These are phyloP conservation scores for Brassica juncea DNA, from an alignment of 345 rosid genomes.

Conservation along the genomic window DNA sequence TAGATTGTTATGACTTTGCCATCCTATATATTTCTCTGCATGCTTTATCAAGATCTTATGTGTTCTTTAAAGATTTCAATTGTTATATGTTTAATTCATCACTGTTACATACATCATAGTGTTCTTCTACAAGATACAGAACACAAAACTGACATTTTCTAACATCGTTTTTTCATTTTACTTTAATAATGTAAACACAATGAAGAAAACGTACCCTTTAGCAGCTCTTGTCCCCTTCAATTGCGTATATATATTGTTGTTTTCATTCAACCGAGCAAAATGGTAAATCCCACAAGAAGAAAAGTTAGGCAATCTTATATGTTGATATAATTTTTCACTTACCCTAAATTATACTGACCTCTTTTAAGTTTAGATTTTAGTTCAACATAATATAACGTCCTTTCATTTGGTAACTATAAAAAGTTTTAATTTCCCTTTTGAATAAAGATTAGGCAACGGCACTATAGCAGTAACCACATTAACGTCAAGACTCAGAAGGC, in stretches of 20 bases:
- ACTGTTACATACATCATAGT: too few relatives aligned
- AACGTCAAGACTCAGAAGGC: not conserved
- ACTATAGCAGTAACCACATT: not conserved
- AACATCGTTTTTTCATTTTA: not conserved
- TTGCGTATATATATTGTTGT: not conserved
- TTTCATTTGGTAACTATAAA: not conserved
- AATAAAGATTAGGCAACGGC: not conserved
- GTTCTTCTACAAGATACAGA: too few relatives aligned
- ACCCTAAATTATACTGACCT: not conserved
- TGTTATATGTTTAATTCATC: too few relatives aligned
- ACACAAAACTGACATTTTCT: too few relatives aligned
- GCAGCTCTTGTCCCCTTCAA: slow-evolving; percentile 28
- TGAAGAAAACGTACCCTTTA: slow-evolving; percentile 16
- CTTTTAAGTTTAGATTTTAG: not conserved
- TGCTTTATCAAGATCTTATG: too few relatives aligned
- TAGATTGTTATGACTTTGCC: too few relatives aligned
- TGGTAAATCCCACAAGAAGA: slow-evolving; percentile 28
- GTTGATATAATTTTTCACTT: slow-evolving; percentile 12
- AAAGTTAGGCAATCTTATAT: slow-evolving; percentile 33
- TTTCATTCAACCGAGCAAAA: not conserved
- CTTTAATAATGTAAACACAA: slow-evolving; percentile 14
- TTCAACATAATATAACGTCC: not conserved
- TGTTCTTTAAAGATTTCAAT: too few relatives aligned
- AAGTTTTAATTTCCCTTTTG: not conserved
- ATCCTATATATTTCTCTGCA: too few relatives aligned